Conservation (phyloP, 106 monocot genomes). For the Phalaenopsis aphrodite region DNA sequence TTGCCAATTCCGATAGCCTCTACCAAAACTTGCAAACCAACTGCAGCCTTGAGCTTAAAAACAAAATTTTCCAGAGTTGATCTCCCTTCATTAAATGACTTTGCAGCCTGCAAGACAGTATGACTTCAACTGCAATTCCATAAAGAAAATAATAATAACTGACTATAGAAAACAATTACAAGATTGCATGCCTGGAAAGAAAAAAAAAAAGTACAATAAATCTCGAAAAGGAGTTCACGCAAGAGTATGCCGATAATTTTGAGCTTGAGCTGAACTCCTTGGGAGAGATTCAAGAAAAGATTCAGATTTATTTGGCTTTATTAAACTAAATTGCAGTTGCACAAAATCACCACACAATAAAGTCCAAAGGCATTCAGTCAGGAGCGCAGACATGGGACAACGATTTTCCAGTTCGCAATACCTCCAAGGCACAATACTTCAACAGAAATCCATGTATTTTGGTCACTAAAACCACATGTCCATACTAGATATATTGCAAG, state of each 20-base stretch:
- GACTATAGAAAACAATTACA: neutral
- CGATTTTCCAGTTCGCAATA: too few species aligned
- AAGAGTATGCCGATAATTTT: neutral
- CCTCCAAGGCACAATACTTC: too few species aligned
- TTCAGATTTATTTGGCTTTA: neutral
- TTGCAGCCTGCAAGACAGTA: constrained; percentile 36
- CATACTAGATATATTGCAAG: too few species aligned
- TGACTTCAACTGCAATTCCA: neutral
- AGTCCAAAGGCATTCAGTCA: too few species aligned
- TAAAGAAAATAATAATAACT: neutral
- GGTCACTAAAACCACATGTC: too few species aligned
- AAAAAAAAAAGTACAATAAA: neutral
- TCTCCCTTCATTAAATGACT: constrained; percentile 46
- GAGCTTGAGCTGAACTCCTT: neutral
- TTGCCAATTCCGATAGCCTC: constrained; percentile 76
- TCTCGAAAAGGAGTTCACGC: neutral
- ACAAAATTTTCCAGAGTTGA: constrained; percentile 67
- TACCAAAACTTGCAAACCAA: constrained; percentile 44
- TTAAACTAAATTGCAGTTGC: neutral
- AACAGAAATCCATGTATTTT: too few species aligned
- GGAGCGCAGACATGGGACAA: too few species aligned
- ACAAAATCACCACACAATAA: neutral
- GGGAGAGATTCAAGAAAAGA: neutral
- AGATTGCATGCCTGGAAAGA: neutral
- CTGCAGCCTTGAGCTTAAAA: constrained; percentile 36